Evolutionary conservation across 495 filamentous ascomycete species (phyloP).

Genomic region (Daldinia bambusicola): DNA sequence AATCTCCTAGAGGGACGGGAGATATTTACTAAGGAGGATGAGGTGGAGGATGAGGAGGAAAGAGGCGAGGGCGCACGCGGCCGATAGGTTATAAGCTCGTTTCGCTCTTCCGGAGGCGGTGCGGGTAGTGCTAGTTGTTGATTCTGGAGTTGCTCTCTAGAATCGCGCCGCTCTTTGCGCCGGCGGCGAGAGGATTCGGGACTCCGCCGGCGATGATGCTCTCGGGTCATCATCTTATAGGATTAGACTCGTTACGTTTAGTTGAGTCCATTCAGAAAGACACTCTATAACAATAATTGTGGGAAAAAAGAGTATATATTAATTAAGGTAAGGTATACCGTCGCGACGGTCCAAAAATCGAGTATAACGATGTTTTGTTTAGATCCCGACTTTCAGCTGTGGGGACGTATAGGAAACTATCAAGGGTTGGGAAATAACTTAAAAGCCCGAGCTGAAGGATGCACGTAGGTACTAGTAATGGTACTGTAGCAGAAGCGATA

Average conservation of each 20-base stretch:
- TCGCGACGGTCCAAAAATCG: slow-evolving; percentile 32
- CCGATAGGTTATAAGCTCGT: slow-evolving; percentile 38
- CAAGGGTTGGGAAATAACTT: slow-evolving; percentile 13
- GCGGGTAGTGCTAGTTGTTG: slow-evolving; percentile 29
- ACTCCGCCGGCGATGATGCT: slow-evolving; percentile 60
- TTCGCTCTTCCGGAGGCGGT: slow-evolving; percentile 38
- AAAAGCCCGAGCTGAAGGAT: slow-evolving; percentile 26
- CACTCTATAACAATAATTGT: slow-evolving; percentile 25
- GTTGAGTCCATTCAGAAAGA: slow-evolving; percentile 40
- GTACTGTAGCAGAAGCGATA: slow-evolving; percentile 1
- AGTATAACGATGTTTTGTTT: slow-evolving; percentile 44
- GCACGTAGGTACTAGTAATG: not conserved
- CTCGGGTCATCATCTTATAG: slow-evolving; percentile 55
- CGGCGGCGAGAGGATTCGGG: slow-evolving; percentile 60
- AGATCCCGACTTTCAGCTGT: slow-evolving; percentile 35
- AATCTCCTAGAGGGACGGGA: slow-evolving; percentile 54
- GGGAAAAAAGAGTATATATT: slow-evolving; percentile 33
- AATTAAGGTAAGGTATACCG: slow-evolving; percentile 33
- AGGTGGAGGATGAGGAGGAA: slow-evolving; percentile 58
- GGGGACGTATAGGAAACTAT: slow-evolving; percentile 25
- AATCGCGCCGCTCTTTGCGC: slow-evolving; percentile 59
- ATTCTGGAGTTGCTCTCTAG: slow-evolving; percentile 56
- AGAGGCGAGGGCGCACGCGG: slow-evolving; percentile 54
- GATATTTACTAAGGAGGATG: slow-evolving; percentile 57
- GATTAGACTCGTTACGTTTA: slow-evolving; percentile 32